Evolutionary conservation across 208 protist species (phyloP).

Genomic region (Acanthamoeba castellanii): DNA sequence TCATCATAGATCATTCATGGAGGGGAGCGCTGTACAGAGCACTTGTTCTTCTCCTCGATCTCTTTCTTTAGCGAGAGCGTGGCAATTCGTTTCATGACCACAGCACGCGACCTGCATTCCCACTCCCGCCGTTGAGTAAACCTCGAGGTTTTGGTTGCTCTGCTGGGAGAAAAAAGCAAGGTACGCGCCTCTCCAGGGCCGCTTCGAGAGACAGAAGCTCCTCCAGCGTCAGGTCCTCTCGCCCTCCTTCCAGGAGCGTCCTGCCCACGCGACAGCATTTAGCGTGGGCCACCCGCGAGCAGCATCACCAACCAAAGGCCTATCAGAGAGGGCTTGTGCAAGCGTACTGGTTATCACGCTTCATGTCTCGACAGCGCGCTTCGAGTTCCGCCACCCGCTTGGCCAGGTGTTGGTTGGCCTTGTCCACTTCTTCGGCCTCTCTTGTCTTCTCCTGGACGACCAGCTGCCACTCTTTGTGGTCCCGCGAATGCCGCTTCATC

Average conservation of each 20-base stretch:
- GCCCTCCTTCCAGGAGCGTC: background rate
- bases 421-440: background rate
- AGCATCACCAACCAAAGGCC: background rate
- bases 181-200: background rate
- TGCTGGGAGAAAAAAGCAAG: too few relatives aligned
- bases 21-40: background rate
- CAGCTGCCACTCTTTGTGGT: background rate
- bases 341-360: background rate
- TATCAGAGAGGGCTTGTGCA: too few relatives aligned
- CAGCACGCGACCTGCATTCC: background rate
- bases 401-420: background rate
- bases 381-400: background rate
- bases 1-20: background rate
- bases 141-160: too few relatives aligned
- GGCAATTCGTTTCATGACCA: background rate
- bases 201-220: background rate
- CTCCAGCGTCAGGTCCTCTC: background rate
- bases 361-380: background rate
- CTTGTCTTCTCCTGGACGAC: background rate
- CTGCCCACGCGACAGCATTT: background rate
- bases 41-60: slow-evolving; percentile 21
- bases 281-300: background rate
- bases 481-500: background rate
- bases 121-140: background rate
- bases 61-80: slow-evolving; percentile 7